Percentiles rank a stretch among this genome's conserved stretches.
phyloP scores from a whole-genome alignment of 163 green algal species.

The Prototheca wickerhamii region DNA sequence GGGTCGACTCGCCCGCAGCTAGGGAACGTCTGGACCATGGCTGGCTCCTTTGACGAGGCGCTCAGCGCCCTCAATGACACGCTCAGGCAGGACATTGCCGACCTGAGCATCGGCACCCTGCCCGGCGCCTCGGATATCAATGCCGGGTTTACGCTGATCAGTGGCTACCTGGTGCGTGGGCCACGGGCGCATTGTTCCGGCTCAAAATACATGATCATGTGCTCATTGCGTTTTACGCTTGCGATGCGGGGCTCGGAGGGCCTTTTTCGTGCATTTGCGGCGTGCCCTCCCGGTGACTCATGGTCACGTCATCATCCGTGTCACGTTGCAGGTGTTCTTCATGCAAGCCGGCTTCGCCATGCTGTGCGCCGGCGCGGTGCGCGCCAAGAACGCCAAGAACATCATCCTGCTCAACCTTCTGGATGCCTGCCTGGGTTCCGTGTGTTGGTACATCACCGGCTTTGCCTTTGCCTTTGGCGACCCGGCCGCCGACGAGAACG shows the following conservation, averaged over 20 bases:
- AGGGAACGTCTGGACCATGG: neutral
- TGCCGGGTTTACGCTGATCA: slow-evolving; percentile 16
- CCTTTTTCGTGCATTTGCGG: too few relatives aligned
- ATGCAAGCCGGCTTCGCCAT: slow-evolving; percentile 51
- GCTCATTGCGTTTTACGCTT: neutral
- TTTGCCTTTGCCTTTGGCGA: slow-evolving; percentile 48
- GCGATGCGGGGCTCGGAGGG: too few relatives aligned
- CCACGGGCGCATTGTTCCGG: too few relatives aligned
- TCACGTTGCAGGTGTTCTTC: slow-evolving; percentile 39
- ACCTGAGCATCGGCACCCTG: neutral
- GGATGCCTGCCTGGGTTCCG: slow-evolving; percentile 43
- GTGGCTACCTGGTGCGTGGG: slow-evolving; percentile 24
- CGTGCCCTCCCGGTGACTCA: too few relatives aligned
- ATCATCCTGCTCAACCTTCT: slow-evolving; percentile 60
- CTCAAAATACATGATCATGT: slow-evolving; percentile 31
- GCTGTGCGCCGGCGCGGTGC: slow-evolving; percentile 51
- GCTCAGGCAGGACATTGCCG: neutral
- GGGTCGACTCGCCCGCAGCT: too few relatives aligned
- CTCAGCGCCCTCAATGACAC: neutral
- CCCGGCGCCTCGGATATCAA: slow-evolving; percentile 16
- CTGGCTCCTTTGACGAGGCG: neutral
- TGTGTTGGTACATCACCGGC: slow-evolving; percentile 44
- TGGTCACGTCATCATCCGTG: neutral
- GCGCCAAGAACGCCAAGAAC: slow-evolving; percentile 58
- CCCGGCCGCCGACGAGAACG: slow-evolving; percentile 9